Evolutionary conservation across 2,329 filamentous ascomycete species (phyloP).

Genomic region (Sporothrix variecibatus): DNA sequence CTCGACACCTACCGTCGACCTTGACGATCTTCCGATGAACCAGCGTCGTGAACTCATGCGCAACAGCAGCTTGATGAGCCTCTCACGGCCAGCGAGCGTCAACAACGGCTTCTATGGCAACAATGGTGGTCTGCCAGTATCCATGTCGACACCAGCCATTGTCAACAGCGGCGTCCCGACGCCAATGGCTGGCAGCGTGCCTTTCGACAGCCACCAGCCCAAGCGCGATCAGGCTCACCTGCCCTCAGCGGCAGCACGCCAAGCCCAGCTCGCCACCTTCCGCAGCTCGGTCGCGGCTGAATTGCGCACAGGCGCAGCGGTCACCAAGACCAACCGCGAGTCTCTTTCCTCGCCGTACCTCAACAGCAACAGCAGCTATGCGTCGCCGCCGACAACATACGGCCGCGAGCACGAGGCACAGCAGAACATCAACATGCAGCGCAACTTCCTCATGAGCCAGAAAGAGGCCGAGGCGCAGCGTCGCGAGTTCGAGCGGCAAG

Average conservation of each 20-base stretch:
- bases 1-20: slow-evolving; percentile 42
- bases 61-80: slow-evolving; percentile 47
- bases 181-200: slow-evolving; percentile 38
- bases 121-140: background rate
- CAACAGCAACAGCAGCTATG: slow-evolving; percentile 31
- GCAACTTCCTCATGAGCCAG: slow-evolving; percentile 60
- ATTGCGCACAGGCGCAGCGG: slow-evolving; percentile 47
- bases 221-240: slow-evolving; percentile 46
- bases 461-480: slow-evolving; percentile 63
- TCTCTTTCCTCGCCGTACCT: slow-evolving; percentile 37
- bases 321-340: slow-evolving; percentile 27
- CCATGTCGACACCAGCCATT: slow-evolving; percentile 7
- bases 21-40: slow-evolving; percentile 71
- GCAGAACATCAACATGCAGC: slow-evolving; percentile 55
- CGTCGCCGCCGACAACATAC: background rate
- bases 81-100: slow-evolving; percentile 29
- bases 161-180: background rate
- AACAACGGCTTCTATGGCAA: slow-evolving; percentile 25
- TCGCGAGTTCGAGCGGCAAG: slow-evolving; percentile 58
- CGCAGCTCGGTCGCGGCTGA: slow-evolving; percentile 66
- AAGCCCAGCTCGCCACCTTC: slow-evolving; percentile 66
- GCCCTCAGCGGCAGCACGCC: slow-evolving; percentile 49
- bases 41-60: slow-evolving; percentile 65
- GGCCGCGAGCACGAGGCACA: slow-evolving; percentile 40
- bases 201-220: slow-evolving; percentile 59